Base-by-base conservation (phyloP, 176 grass and related monocot species). In the Oryza meyeriana region DNA sequence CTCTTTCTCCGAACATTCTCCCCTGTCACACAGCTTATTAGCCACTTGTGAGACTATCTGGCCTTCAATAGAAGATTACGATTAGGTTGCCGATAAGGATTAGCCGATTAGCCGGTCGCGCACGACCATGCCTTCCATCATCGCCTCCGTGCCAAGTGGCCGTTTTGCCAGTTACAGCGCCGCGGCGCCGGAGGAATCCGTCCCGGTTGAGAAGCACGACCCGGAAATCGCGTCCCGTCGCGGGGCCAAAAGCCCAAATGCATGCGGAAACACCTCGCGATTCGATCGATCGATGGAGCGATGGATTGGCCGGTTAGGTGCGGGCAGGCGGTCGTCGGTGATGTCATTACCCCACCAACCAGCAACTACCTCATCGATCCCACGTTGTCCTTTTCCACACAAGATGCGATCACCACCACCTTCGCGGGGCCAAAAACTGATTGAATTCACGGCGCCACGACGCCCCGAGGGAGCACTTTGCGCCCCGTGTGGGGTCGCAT, bases 341-440 rank as follows among this genome's bases (percentile, higher is more conserved):
- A 92, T 88, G 90, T 85, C 85, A 87, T 84, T 76, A 64, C 41
- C 64, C 72, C 72, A 88, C 90, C 76, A 88, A 92, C 93, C 88
- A 88, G 79, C 85, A 95, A 88, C 80, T 57, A 87, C 88, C 85
- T 70, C 81, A 77, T 77, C 69, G 18, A 45, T 74, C 66, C 61
- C 50, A 82, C 74, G 77, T 41, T 66, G 28, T 61, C 35, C 61
- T 26, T 67, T 32, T 67, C 24, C 5, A 27, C 26, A 27, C 38
- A 5, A 25, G n/a, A 31, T 31, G 72, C 71, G 55, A 58, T 58
- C 55, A 2, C 38, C 11, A 32, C 48, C 40, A 25, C 76, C 33
- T 27, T 52, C 17, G 5, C 1, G 48, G 6, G 50, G 30, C 27
- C n/a, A n/a, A 50, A 13, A 11, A 25, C n/a, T 35, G 68, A 80